These are phyloP conservation scores for Musa schizocarpa DNA, from an alignment of 176 grass and related monocot species.

Conservation along the genomic window DNA sequence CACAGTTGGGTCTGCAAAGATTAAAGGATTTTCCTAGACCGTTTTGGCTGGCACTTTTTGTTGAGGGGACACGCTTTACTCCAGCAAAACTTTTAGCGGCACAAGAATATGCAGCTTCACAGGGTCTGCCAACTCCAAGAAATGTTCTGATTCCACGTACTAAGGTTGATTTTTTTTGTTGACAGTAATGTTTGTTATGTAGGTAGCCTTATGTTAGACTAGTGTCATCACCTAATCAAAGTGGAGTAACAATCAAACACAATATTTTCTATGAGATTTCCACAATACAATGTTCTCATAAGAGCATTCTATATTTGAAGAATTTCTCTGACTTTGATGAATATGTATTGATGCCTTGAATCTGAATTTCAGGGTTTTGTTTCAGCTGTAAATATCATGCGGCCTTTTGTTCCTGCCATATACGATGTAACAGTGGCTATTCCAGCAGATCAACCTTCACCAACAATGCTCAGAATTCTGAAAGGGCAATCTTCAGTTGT, in stretches of 20 bases:
- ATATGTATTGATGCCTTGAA: not conserved
- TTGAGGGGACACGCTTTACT: conserved; percentile 83
- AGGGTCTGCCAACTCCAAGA: conserved; percentile 58
- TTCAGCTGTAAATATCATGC: conserved; percentile 74
- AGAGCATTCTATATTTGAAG: not conserved
- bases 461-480: conserved; percentile 86
- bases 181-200: not conserved
- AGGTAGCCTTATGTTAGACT: not conserved
- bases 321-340: too few species aligned
- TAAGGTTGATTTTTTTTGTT: conserved; percentile 40
- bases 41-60: conserved; percentile 96
- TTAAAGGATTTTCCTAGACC: conserved; percentile 77
- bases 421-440: conserved; percentile 85
- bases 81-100: conserved; percentile 72
- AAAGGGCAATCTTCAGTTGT: conserved; percentile 87
- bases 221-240: not conserved
- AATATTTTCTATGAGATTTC: too few species aligned
- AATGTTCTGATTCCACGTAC: conserved; percentile 95
- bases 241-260: too few species aligned
- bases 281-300: not conserved
- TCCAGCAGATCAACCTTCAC: conserved; percentile 76
- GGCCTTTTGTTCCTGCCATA: conserved; percentile 83
- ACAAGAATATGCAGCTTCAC: conserved; percentile 83
- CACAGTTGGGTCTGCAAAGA: conserved; percentile 66
- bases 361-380: conserved; percentile 64